A percentile compares a stretch with the other conserved stretches of the same genome.
These are phyloP conservation scores for Plasmopara viticola DNA, from an alignment of 352 stramenopile genomes.

Conservation along the genomic window DNA sequence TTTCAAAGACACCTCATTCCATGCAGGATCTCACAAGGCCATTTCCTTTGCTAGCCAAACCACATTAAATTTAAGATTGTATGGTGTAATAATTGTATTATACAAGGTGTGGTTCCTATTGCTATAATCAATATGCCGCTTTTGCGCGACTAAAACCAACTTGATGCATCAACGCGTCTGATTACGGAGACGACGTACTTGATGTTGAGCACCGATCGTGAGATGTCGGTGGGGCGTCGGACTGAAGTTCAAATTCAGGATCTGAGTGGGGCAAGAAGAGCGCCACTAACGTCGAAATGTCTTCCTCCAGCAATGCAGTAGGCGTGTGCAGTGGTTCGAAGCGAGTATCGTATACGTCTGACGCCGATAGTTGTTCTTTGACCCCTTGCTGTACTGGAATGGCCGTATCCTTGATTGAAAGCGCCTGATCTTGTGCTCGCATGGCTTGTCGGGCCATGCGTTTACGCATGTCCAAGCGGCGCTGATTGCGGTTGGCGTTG, in stretches of 20 bases:
- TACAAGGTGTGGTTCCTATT: too few relatives aligned
- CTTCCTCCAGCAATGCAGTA: slow-evolving; percentile 34
- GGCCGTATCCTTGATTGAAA: slow-evolving; percentile 6
- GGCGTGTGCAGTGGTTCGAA: slow-evolving; percentile 36
- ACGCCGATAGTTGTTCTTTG: slow-evolving; percentile 2
- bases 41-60: too few relatives aligned
- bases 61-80: too few relatives aligned
- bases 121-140: too few relatives aligned
- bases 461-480: slow-evolving; percentile 47
- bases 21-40: too few relatives aligned
- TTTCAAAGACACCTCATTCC: too few relatives aligned
- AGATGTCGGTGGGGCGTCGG: not conserved
- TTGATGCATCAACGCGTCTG: too few relatives aligned
- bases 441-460: slow-evolving; percentile 34
- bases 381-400: not conserved
- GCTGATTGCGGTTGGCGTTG: slow-evolving; percentile 69
- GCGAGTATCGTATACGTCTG: slow-evolving; percentile 6
- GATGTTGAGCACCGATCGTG: slow-evolving; percentile 11
- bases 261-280: slow-evolving; percentile 23
- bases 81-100: too few relatives aligned
- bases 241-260: slow-evolving; percentile 7
- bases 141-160: too few relatives aligned
- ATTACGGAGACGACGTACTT: slow-evolving; percentile 4
- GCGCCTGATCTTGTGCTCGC: slow-evolving; percentile 1
- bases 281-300: slow-evolving; percentile 34